Conservation (phyloP, 768 basidiomycete genomes). For the Pleurotus djamor region DNA sequence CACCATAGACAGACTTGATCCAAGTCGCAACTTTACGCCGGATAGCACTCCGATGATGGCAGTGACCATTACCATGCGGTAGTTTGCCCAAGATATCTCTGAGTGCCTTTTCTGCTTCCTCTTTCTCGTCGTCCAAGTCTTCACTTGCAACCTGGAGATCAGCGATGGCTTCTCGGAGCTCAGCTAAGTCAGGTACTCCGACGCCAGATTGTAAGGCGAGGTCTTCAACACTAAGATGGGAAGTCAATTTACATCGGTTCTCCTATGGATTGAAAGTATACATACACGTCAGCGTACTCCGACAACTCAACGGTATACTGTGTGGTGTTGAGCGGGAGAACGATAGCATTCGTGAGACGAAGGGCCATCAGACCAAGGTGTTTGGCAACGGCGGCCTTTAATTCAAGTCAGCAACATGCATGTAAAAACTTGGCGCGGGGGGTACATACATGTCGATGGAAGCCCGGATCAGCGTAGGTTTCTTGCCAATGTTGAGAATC, state of each 20-base stretch:
- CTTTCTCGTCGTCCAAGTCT: constrained; percentile 59
- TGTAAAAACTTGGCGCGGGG: background rate
- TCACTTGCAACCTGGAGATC: constrained; percentile 48
- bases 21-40: constrained; percentile 24
- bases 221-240: constrained; percentile 7
- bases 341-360: constrained; percentile 59
- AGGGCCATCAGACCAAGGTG: constrained; percentile 62
- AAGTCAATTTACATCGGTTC: background rate
- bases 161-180: constrained; percentile 43
- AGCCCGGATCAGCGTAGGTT: constrained; percentile 72
- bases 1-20: constrained; percentile 37
- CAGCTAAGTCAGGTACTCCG: constrained; percentile 32
- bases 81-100: constrained; percentile 40
- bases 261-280: background rate
- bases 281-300: constrained; percentile 13
- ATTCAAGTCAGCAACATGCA: background rate
- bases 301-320: constrained; percentile 62
- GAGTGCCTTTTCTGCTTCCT: constrained; percentile 50
- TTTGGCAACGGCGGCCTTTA: constrained; percentile 64
- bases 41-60: constrained; percentile 17
- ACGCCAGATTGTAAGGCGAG: constrained; percentile 6
- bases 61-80: constrained; percentile 20
- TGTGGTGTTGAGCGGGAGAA: constrained; percentile 75
- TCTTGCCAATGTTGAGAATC: constrained; percentile 75
- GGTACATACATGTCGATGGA: constrained; percentile 62